Evolutionary conservation across 768 basidiomycete species (phyloP).

Genomic region (Russula dissimulans): DNA sequence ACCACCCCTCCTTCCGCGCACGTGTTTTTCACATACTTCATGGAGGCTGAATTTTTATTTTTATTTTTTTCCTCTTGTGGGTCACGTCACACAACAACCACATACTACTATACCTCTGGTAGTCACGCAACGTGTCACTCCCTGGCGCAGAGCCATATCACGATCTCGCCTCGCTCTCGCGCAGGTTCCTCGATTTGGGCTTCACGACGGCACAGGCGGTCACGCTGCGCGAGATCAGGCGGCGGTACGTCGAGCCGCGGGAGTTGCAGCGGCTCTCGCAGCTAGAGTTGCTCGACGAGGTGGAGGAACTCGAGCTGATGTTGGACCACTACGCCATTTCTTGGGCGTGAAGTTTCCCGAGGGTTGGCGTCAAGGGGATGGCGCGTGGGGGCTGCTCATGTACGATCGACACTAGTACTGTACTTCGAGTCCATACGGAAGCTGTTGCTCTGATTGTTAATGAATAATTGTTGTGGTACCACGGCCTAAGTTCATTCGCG

Average conservation of each 20-base stretch:
- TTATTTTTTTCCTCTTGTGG: too few relatives aligned
- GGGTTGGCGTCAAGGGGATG: not conserved
- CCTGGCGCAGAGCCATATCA: constrained; percentile 64
- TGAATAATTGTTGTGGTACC: too few relatives aligned
- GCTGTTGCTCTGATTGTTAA: too few relatives aligned
- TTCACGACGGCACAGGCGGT: constrained; percentile 49
- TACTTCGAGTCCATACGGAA: not conserved
- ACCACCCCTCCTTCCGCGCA: not conserved
- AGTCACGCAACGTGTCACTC: constrained; percentile 41
- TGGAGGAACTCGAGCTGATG: constrained; percentile 90
- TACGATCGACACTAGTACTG: not conserved
- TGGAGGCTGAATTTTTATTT: too few relatives aligned
- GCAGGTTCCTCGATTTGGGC: constrained; percentile 49
- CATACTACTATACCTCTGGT: not conserved
- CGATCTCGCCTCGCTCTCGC: constrained; percentile 43
- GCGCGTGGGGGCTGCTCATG: constrained; percentile 4
- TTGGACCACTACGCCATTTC: constrained; percentile 83
- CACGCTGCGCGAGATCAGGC: constrained; percentile 62
- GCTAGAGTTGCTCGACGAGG: constrained; percentile 86
- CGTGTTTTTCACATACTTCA: not conserved
- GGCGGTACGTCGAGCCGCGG: constrained; percentile 33
- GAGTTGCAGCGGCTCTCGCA: constrained; percentile 62
- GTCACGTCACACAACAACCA: too few relatives aligned
- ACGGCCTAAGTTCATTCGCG: too few relatives aligned
- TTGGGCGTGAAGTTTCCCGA: constrained; percentile 41